These are phyloP conservation scores for Hortaea werneckii DNA, from an alignment of 2,329 filamentous ascomycete species.

Conservation along the genomic window DNA sequence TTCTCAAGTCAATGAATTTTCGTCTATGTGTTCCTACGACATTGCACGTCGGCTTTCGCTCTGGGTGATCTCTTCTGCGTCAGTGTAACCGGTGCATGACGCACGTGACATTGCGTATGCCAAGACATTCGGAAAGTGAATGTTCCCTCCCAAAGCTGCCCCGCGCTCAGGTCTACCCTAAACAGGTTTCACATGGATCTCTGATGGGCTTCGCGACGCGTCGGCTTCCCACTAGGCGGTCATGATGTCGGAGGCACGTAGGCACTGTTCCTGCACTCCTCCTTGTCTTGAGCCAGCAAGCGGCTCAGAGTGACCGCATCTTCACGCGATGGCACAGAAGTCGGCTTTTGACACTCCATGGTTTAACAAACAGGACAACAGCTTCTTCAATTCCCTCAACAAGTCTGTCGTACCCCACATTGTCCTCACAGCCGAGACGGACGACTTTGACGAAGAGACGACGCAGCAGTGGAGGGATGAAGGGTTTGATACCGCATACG, in stretches of 20 bases:
- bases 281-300: no score
- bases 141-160: not conserved
- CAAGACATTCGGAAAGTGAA: not conserved
- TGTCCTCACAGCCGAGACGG: slow-evolving; percentile 42
- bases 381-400: slow-evolving; percentile 28
- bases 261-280: no score
- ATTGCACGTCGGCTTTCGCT: no score
- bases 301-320: no score
- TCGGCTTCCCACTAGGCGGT: no score
- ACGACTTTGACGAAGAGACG: slow-evolving; percentile 47
- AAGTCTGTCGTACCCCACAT: slow-evolving; percentile 34
- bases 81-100: no score
- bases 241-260: no score
- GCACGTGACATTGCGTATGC: not conserved
- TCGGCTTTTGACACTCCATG: slow-evolving; percentile 24
- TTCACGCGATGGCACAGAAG: slow-evolving; percentile 1
- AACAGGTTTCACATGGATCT: no score
- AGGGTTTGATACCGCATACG: slow-evolving; percentile 49
- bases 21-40: no score
- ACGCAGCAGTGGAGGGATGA: slow-evolving; percentile 49
- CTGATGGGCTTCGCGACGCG: no score
- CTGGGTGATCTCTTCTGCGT: no score
- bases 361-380: slow-evolving; percentile 12
- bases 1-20: not conserved
- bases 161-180: no score